Percentiles rank a stretch among this genome's conserved stretches.
Evolutionary conservation across 306 rosid species (phyloP).

Genomic region (Medicago truncatula): MtrunA17r5.0-ANR NC_053043.1:4265501-4266000

Average conservation of each 20-base stretch:
- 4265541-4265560: conserved; percentile 1
- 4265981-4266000: neutral
- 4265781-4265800: neutral
- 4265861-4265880: conserved; percentile 17
- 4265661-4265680: neutral
- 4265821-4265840: neutral
- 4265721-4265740: conserved; percentile 25
- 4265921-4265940: neutral
- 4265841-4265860: conserved; percentile 24
- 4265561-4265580: neutral
- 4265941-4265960: neutral
- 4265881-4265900: conserved; percentile 18
- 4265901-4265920: neutral
- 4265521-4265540: neutral
- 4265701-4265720: conserved; percentile 14
- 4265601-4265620: neutral
- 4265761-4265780: neutral
- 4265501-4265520: conserved; percentile 4
- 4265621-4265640: conserved; percentile 4
- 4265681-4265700: neutral
- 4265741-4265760: conserved; percentile 35
- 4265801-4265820: conserved; percentile 20
- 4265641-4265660: neutral
- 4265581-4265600: neutral
- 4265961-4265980: neutral